Base-by-base conservation (phyloP, 257 asterid genomes). In the Solanum chiquidenum region DNA sequence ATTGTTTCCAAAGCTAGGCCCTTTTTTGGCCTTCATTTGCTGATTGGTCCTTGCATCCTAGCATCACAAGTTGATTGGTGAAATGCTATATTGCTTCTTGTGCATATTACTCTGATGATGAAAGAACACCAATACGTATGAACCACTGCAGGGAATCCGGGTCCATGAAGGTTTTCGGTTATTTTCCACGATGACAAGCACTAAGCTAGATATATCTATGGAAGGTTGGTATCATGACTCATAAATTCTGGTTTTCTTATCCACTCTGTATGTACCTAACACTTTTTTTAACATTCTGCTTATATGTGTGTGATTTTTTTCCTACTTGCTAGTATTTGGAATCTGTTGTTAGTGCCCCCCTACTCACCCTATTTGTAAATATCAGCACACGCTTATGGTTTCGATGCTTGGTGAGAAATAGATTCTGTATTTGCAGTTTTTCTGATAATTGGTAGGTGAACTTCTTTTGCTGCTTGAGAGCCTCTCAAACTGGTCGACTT, bases 111-210 rank as follows among this genome's bases (percentile, higher is more conserved):
- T 84, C 49, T 79, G 33, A 86, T 40, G 73, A 23, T 85, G 66
- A 27, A 16, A 46, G 62, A 68, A 25, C 49, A 27, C 12, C 8
- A 84, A 86, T 8, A 46, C 14, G 16, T 14, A 27, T 72, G 44
- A 58, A 25, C 60, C 79, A 87, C 20, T 92, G 93, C 97, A 97
- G 99, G 95, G 94, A 72, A 90, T 95, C 64, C 92, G 94, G 88
- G 99, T 97, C 84, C 92, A 92, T 85, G 94, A 93, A 87, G 91
- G 90, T 80, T 97, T 97, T 89, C 98, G 96, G 76, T 88, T 97
- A 42, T 95, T 95, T 92, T 94, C 99, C 87, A 97, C 99, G 0
- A 91, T 97, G 91, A 93, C 96, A 72, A 92, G 96, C 93, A 91
- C 96, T 86, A 95, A 94, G 92, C 85, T 92, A 37, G 98, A 93